A percentile compares a stretch with the other conserved stretches of the same genome.
Evolutionary conservation across 73 alveolate genomes (phyloP).

Genomic region (Urostyla sp.): DNA sequence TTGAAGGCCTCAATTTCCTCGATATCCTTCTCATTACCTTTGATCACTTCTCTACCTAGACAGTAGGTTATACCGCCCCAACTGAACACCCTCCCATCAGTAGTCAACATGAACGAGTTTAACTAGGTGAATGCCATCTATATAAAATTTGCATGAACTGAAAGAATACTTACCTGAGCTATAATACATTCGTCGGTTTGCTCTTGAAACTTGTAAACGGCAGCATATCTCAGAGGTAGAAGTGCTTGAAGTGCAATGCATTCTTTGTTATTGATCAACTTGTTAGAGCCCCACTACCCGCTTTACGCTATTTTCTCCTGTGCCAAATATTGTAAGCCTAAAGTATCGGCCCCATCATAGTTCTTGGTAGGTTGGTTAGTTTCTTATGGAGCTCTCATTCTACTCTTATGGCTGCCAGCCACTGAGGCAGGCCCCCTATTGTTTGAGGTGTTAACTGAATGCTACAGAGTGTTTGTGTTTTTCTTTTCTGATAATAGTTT

Average conservation of each 20-base stretch:
- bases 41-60: constrained; percentile 52
- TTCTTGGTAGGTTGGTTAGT: neutral
- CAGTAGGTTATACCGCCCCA: constrained; percentile 75
- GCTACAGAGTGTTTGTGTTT: no score
- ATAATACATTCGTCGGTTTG: constrained; percentile 49
- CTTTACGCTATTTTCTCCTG: constrained; percentile 22
- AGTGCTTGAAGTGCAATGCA: no score
- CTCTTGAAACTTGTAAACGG: constrained; percentile 7
- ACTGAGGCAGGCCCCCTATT: no score
- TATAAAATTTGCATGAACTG: no score
- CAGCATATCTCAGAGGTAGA: neutral
- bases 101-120: constrained; percentile 57
- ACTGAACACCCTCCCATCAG: constrained; percentile 67
- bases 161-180: no score
- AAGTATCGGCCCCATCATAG: neutral
- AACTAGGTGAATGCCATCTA: constrained; percentile 56
- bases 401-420: no score
- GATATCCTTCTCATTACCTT: constrained; percentile 60
- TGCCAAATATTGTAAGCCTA: constrained; percentile 2
- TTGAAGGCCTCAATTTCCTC: constrained; percentile 47
- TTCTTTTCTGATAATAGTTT: no score
- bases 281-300: constrained; percentile 44
- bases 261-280: constrained; percentile 8
- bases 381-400: no score
- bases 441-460: no score